Evolutionary conservation across 441 rosid species (phyloP), one percentile per base, ranked within the genome.

Genomic region (Mallotus japonicus): DNA sequence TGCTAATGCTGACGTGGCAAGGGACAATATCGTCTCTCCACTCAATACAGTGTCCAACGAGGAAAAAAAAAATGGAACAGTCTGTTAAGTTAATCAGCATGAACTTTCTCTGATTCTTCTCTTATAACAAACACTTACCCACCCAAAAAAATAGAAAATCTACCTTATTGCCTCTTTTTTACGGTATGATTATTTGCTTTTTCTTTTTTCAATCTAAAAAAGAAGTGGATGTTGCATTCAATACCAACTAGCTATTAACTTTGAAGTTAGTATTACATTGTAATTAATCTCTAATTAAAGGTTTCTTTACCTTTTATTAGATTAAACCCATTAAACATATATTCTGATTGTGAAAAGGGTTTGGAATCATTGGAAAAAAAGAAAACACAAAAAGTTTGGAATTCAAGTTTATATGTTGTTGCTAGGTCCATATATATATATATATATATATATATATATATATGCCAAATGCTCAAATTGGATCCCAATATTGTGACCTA

Each of bases 381-480:
- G 20, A 24, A 24, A n/a, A 42, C 13, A 12, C 15, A 7, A 47
- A 51, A 55, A 42, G 71, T 28, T 59, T 16, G 58, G 66, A 59
- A 49, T 24, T 58, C 6, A 37, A 51, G 37, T 16, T 19, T 9
- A 44, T 65, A 42, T 22, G 0, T 42, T 13, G 19, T 6, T 42
- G 34, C 8, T 37, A 79, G 77, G 73, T 61, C 80, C 78, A 70
- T 6, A 37, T 37, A 37, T 37, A 37, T 37, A 37, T 1, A 24
- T 24, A 24, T n/a, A 24, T 37, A 37, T 37, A 37, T 2, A 17
- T n/a, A n/a, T n/a, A n/a, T n/a, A n/a, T n/a, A n/a, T n/a, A n/a
- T n/a, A n/a, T n/a, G n/a, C n/a, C n/a, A n/a, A n/a, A n/a, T n/a
- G n/a, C n/a, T n/a, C n/a, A n/a, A n/a, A n/a, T n/a, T n/a, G n/a